A percentile compares a stretch with the other conserved stretches of the same genome.
Evolutionary conservation across 2,329 filamentous ascomycete species (phyloP).

Genomic region (Trichocomaceae sp.): DNA sequence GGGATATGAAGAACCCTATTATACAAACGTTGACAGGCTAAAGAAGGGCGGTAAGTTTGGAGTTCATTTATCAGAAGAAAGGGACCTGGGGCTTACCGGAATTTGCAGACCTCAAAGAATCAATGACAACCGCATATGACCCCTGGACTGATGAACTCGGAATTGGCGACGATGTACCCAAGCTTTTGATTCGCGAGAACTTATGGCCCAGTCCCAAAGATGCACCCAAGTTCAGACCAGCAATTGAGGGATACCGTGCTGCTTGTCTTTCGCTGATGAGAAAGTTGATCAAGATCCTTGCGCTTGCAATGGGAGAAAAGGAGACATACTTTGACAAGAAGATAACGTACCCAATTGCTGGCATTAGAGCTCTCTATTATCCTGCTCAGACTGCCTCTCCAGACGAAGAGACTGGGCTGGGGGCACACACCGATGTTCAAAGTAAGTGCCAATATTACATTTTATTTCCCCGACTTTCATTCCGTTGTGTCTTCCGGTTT

Average conservation of each 20-base stretch:
- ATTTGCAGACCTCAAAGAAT: not conserved
- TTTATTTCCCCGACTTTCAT: not conserved
- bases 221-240: not conserved
- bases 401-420: not conserved
- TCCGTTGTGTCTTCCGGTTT: not conserved
- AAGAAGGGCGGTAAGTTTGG: not conserved
- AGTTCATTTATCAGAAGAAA: not conserved
- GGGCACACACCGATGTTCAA: not conserved
- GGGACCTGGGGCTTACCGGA: not conserved
- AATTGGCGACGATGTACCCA: not conserved
- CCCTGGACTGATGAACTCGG: not conserved
- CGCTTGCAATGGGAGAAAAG: not conserved
- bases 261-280: not conserved
- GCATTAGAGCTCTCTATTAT: not conserved
- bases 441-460: not conserved
- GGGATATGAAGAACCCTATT: not conserved
- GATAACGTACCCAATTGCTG: not conserved
- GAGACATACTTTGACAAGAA: not conserved
- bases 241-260: not conserved
- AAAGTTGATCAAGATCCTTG: not conserved
- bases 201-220: not conserved
- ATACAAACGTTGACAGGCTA: not conserved
- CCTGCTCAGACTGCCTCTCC: not conserved
- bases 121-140: not conserved
- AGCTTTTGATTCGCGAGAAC: not conserved